These are phyloP conservation scores for Apophysomyces sp. DNA, from an alignment of 371 early-diverging fungal species.

Conservation along the genomic window DNA sequence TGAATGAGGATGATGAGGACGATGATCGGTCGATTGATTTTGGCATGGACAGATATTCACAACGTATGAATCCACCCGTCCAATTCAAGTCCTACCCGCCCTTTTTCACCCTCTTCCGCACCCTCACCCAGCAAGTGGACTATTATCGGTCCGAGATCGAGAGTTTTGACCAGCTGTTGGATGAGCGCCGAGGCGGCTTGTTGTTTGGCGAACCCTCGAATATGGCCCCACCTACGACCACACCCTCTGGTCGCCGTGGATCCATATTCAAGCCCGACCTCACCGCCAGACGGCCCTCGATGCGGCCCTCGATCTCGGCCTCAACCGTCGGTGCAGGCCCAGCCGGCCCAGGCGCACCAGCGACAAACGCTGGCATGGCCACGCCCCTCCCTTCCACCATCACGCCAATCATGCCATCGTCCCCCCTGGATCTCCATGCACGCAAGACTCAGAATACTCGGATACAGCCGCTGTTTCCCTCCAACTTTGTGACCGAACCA, in stretches of 20 bases:
- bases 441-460: slow-evolving; percentile 38
- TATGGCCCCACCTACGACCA: background rate
- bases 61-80: slow-evolving; percentile 17
- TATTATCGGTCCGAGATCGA: slow-evolving; percentile 54
- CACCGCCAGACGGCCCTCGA: slow-evolving; percentile 2
- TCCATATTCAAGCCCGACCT: background rate
- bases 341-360: background rate
- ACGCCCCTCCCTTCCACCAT: background rate
- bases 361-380: background rate
- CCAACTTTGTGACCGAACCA: slow-evolving; percentile 43
- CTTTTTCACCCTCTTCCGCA: slow-evolving; percentile 54
- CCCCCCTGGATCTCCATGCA: slow-evolving; percentile 23
- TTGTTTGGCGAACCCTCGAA: slow-evolving; percentile 10
- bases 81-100: slow-evolving; percentile 52
- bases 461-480: slow-evolving; percentile 52
- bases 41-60: slow-evolving; percentile 20
- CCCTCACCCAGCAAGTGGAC: slow-evolving; percentile 56
- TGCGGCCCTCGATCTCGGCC: background rate
- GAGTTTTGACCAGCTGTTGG: slow-evolving; percentile 46
- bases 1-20: slow-evolving; percentile 25
- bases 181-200: slow-evolving; percentile 44
- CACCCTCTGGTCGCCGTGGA: background rate
- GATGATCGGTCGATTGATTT: slow-evolving; percentile 38
- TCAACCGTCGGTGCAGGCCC: background rate
- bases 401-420: background rate